Evolutionary conservation across 1,284 basidiomycete species (phyloP).

Genomic region (Leccinum brunneo-olivaceum): DNA sequence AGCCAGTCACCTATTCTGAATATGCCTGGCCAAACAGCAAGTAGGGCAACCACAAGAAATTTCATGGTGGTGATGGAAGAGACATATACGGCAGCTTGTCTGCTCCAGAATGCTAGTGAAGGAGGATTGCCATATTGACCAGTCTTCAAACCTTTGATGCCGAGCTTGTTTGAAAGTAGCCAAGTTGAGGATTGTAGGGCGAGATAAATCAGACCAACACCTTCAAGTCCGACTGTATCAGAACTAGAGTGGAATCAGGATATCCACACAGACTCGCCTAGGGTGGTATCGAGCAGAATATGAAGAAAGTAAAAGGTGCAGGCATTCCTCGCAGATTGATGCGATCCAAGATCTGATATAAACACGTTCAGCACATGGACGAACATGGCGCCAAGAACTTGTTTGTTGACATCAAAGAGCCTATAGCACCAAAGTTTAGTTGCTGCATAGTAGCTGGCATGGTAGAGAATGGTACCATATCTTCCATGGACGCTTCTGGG

Average conservation of each 20-base stretch:
- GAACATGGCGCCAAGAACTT: slow-evolving; percentile 87
- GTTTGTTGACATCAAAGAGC: slow-evolving; percentile 88
- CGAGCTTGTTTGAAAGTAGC: slow-evolving; percentile 58
- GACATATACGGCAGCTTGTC: slow-evolving; percentile 85
- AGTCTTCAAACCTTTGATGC: slow-evolving; percentile 74
- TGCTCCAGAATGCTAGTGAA: slow-evolving; percentile 64
- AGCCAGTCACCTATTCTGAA: slow-evolving; percentile 77
- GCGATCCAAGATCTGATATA: slow-evolving; percentile 66
- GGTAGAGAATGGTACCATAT: slow-evolving; percentile 65
- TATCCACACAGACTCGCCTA: slow-evolving; percentile 49
- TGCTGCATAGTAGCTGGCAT: background rate
- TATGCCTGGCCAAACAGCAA: slow-evolving; percentile 67
- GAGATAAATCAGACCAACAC: slow-evolving; percentile 81
- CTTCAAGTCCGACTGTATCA: slow-evolving; percentile 34
- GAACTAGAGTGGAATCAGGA: background rate
- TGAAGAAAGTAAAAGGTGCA: slow-evolving; percentile 93
- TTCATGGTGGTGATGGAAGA: slow-evolving; percentile 87
- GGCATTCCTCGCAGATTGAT: slow-evolving; percentile 68
- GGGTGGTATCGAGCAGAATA: slow-evolving; percentile 89
- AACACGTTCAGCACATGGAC: slow-evolving; percentile 85
- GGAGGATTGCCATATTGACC: slow-evolving; percentile 86
- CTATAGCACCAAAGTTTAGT: slow-evolving; percentile 32
- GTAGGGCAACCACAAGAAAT: slow-evolving; percentile 70
- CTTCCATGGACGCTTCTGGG: slow-evolving; percentile 81
- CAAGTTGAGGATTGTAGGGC: slow-evolving; percentile 67